A percentile compares a stretch with the other conserved stretches of the same genome.
Evolutionary conservation across 2,329 filamentous ascomycete species (phyloP).

Genomic region (Colletotrichum ledebouriae): DNA sequence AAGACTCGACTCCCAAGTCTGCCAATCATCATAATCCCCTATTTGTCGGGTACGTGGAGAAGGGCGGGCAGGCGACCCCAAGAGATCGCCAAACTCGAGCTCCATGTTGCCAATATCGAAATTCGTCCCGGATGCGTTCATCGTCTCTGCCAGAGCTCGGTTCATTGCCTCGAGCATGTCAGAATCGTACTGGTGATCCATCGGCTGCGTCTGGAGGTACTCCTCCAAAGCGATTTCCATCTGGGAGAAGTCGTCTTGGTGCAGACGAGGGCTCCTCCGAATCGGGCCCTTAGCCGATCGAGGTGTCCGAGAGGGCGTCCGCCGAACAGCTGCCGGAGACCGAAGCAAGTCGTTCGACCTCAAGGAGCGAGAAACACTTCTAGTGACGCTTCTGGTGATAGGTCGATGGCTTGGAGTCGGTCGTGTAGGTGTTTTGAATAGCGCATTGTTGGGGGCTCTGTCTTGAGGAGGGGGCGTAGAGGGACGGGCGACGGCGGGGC

Average conservation of each 20-base stretch:
- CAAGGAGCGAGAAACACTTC: constrained; percentile 70
- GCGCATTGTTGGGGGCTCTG: constrained; percentile 59
- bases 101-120: constrained; percentile 39
- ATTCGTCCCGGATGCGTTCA: constrained; percentile 25
- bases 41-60: constrained; percentile 21
- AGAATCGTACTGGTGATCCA: constrained; percentile 34
- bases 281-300: constrained; percentile 46
- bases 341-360: constrained; percentile 59
- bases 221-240: constrained; percentile 40
- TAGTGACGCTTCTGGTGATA: constrained; percentile 72
- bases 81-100: constrained; percentile 37
- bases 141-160: constrained; percentile 36
- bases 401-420: constrained; percentile 72
- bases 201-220: constrained; percentile 34
- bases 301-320: constrained; percentile 64
- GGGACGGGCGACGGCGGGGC: constrained; percentile 58
- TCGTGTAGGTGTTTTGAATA: constrained; percentile 74
- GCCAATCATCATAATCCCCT: constrained; percentile 36
- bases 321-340: constrained; percentile 62
- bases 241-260: constrained; percentile 37
- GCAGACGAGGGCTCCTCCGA: constrained; percentile 37
- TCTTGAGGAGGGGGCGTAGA: constrained; percentile 67
- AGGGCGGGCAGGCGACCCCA: constrained; percentile 32
- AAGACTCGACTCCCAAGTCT: constrained; percentile 30
- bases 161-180: constrained; percentile 42